Evolutionary conservation across 2,329 filamentous ascomycete species (phyloP).

Genomic region (Bipolaris zeicola): DNA sequence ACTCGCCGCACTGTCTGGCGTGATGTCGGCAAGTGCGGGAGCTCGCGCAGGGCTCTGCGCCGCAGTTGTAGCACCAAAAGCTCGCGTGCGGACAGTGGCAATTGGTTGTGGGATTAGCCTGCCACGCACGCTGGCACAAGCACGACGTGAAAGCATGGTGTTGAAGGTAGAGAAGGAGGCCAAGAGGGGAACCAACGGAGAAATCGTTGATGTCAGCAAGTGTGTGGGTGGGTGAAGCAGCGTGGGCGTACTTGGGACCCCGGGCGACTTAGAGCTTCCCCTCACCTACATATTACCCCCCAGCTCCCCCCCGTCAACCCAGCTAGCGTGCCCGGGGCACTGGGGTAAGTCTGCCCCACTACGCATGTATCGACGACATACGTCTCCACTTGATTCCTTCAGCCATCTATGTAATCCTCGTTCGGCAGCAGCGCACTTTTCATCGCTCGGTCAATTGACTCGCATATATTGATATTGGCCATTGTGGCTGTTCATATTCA

Average conservation of each 20-base stretch:
- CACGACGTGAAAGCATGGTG: constrained; percentile 43
- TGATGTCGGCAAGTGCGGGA: constrained; percentile 88
- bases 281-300: constrained; percentile 9
- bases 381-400: constrained; percentile 2
- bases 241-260: constrained; percentile 8
- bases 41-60: constrained; percentile 33
- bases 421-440: neutral
- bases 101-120: constrained; percentile 24
- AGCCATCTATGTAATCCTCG: neutral
- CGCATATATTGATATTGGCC: neutral
- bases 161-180: constrained; percentile 3
- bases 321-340: constrained; percentile 17
- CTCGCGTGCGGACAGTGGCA: constrained; percentile 27
- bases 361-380: neutral
- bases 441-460: neutral
- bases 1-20: constrained; percentile 68
- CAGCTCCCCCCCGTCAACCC: constrained; percentile 15
- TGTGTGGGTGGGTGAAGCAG: constrained; percentile 3
- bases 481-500: neutral
- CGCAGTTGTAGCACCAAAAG: constrained; percentile 36
- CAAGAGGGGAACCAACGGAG: neutral
- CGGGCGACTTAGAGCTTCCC: constrained; percentile 14
- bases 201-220: constrained; percentile 3
- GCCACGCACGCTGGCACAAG: constrained; percentile 34
- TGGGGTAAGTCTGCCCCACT: constrained; percentile 21